Evolutionary conservation across 2,329 filamentous ascomycete species (phyloP), one percentile per base, ranked within the genome.

Genomic region (Apiospora saccharicola): DNA sequence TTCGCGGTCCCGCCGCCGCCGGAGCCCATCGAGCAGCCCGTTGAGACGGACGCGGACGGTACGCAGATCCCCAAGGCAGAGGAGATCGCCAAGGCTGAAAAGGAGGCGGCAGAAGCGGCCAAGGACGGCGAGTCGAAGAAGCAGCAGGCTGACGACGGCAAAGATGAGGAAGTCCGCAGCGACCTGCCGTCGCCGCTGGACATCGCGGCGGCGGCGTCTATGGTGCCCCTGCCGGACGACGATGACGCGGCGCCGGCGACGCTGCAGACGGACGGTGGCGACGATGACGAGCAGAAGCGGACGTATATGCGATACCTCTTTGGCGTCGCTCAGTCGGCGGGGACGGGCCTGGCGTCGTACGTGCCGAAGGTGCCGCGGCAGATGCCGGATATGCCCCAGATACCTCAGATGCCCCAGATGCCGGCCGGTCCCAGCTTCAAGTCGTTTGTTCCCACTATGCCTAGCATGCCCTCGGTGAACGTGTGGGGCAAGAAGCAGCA

Each of bases 291-390:
- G 3, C 80, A 82, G 67, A 83, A 82, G 76, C 78, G 78, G 68
- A 84, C 80, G 5, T 89, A 89, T 75, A 81, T 88, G 76, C 82
- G 84, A 37, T 85, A 89, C 70, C 82, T 89, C 1, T 86, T 88
- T 76, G 78, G 79, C 1, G 81, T 88, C 4, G 86, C 87, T 0
- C 84, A 88, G 73, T 83, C 86, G 51, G 83, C 86, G 0, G 85
- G 86, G 3, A 84, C 84, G 0, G 85, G 81, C 1, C 80, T 86
- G 4, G 84, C 82, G 70, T 84, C 84, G 0, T 87, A 84, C 77
- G 80, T 86, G 64, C 86, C 86, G 4, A 81, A 79, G 70, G 86
- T 82, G 75, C 80, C 85, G 77, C 82, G 82, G 1, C 80, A 81
- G 53, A 80, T 83, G 72, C 78, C 78, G 13, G 19, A 82, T 74